A percentile compares a stretch with the other conserved stretches of the same genome.
Evolutionary conservation across 306 rosid genomes (phyloP).

Genomic region (Alnus glutinosa): DNA sequence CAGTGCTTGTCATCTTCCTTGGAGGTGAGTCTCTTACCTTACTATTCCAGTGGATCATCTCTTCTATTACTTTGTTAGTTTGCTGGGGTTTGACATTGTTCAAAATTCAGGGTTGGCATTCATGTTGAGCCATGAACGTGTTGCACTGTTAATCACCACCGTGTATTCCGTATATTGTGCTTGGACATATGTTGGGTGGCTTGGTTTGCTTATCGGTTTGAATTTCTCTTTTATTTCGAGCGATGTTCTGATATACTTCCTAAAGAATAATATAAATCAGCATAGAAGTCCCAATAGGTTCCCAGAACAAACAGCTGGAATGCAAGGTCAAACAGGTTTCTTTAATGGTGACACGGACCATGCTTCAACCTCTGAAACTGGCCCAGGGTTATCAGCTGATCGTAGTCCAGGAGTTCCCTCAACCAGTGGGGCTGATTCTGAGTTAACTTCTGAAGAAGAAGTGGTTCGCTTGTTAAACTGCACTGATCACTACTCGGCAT

Average conservation of each 20-base stretch:
- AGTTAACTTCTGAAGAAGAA: slow-evolving; percentile 90
- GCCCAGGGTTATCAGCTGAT: slow-evolving; percentile 60
- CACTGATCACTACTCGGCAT: slow-evolving; percentile 79
- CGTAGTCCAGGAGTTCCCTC: slow-evolving; percentile 82
- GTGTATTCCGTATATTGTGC: slow-evolving; percentile 82
- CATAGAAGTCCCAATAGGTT: slow-evolving; percentile 55
- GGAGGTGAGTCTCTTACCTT: slow-evolving; percentile 71
- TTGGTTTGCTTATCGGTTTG: slow-evolving; percentile 71
- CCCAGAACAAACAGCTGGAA: slow-evolving; percentile 69
- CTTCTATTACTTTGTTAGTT: slow-evolving; percentile 25
- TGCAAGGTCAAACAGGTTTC: slow-evolving; percentile 71
- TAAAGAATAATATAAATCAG: slow-evolving; percentile 74
- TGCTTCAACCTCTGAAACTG: slow-evolving; percentile 63
- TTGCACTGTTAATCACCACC: slow-evolving; percentile 70
- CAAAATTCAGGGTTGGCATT: slow-evolving; percentile 80
- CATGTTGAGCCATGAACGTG: slow-evolving; percentile 64
- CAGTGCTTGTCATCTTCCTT: slow-evolving; percentile 60
- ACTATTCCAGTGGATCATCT: slow-evolving; percentile 19
- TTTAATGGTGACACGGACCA: slow-evolving; percentile 59
- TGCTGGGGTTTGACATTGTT: slow-evolving; percentile 37
- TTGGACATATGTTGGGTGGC: slow-evolving; percentile 90
- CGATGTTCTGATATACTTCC: slow-evolving; percentile 73
- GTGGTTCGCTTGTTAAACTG: slow-evolving; percentile 86
- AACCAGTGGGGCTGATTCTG: slow-evolving; percentile 82
- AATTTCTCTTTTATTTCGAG: slow-evolving; percentile 89